Percentiles rank a stretch among this genome's conserved stretches.
These are phyloP conservation scores for Backusella liffmaniae DNA, from an alignment of 192 early-diverging fungal genomes.

Conservation along the genomic window DNA sequence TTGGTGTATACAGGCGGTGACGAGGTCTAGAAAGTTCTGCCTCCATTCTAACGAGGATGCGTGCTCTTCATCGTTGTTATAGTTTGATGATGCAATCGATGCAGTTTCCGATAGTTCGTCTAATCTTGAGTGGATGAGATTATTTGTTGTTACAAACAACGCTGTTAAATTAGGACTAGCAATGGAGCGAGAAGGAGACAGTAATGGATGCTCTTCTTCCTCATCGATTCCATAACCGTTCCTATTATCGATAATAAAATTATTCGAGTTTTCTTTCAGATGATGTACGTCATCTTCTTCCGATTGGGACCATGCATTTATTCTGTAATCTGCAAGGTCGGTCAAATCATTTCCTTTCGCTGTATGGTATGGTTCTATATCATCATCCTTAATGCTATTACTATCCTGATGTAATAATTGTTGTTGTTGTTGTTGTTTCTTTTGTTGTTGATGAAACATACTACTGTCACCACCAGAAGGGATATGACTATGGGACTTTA, in stretches of 20 bases:
- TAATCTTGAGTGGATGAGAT: conserved; percentile 25
- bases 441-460: not conserved
- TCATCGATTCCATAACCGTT: not conserved
- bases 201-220: not conserved
- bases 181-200: not conserved
- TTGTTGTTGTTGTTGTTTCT: not conserved
- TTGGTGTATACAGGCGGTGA: conserved; percentile 24
- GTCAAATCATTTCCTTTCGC: not conserved
- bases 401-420: not conserved
- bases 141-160: conserved; percentile 30
- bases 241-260: not conserved
- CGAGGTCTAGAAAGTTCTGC: conserved; percentile 12
- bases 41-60: conserved; percentile 17
- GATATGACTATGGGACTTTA: conserved; percentile 4
- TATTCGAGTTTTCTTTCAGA: not conserved
- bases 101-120: conserved; percentile 29
- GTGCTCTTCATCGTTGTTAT: not conserved
- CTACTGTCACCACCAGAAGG: not conserved
- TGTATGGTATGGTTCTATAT: not conserved
- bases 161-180: conserved; percentile 23
- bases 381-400: not conserved
- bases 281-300: not conserved
- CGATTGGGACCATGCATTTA: not conserved
- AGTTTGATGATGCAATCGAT: conserved; percentile 11
- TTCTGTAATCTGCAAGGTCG: not conserved